A percentile compares a stretch with the other conserved stretches of the same genome.
phyloP scores from a whole-genome alignment of 192 early-diverging fungal genomes.

The Coemansia sp. region DNA sequence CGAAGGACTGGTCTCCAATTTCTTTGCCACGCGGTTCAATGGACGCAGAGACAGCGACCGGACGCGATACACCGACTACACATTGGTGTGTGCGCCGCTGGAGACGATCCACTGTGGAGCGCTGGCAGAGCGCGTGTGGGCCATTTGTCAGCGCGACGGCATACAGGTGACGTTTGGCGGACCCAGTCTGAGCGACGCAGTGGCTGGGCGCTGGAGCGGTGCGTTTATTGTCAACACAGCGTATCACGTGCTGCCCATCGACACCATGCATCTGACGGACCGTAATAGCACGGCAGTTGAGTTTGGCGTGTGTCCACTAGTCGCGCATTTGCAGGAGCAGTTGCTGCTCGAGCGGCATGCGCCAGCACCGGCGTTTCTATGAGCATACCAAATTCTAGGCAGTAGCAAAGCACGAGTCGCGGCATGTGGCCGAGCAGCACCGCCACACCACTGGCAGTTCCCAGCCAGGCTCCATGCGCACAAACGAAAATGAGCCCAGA shows the following conservation, averaged over 20 bases:
- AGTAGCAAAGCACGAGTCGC: conserved; percentile 5
- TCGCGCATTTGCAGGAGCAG: conserved; percentile 21
- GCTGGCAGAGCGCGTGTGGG: conserved; percentile 20
- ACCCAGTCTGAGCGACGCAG: conserved; percentile 17
- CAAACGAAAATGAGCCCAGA: conserved; percentile 16
- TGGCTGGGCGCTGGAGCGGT: conserved; percentile 23
- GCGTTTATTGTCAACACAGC: conserved; percentile 34
- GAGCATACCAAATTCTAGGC: neutral
- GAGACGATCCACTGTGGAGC: conserved; percentile 16
- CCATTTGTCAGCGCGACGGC: conserved; percentile 19
- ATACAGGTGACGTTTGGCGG: conserved; percentile 34
- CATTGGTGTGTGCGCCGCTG: conserved; percentile 29
- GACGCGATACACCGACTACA: conserved; percentile 14
- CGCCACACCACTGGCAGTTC: conserved; percentile 36
- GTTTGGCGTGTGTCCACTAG: conserved; percentile 26
- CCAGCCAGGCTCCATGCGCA: conserved; percentile 6
- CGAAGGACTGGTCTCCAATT: conserved; percentile 36
- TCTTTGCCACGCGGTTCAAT: conserved; percentile 22
- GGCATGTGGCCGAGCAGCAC: conserved; percentile 46
- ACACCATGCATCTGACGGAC: conserved; percentile 43
- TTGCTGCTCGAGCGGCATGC: conserved; percentile 4
- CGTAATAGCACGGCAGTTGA: conserved; percentile 21
- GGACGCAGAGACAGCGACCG: too few relatives aligned
- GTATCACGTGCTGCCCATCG: conserved; percentile 26
- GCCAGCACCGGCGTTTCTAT: conserved; percentile 2